phyloP scores from a whole-genome alignment of 441 rosid genomes.

The Croton laevigatus region DNA sequence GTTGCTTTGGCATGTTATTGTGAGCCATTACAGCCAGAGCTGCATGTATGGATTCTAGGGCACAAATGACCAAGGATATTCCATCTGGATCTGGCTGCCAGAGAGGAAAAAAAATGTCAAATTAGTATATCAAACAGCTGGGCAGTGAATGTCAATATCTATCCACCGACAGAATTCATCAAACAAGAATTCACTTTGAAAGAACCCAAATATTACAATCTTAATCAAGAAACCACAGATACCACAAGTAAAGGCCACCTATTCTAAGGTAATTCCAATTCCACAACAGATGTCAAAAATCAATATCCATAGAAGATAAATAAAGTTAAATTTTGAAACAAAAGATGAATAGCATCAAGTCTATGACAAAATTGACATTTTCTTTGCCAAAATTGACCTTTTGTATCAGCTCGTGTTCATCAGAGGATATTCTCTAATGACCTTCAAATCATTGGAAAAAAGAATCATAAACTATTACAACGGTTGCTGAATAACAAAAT shows the following conservation, averaged over 20 bases:
- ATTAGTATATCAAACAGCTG: slow-evolving; percentile 6
- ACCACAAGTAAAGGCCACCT: background rate
- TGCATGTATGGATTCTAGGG: slow-evolving; percentile 95
- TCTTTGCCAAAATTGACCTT: slow-evolving; percentile 1
- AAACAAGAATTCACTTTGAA: background rate
- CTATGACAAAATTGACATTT: slow-evolving; percentile 3
- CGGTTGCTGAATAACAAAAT: background rate
- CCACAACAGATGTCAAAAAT: background rate
- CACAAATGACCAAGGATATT: slow-evolving; percentile 60
- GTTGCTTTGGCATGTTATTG: slow-evolving; percentile 92
- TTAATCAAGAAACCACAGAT: background rate
- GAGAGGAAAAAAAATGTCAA: slow-evolving; percentile 10
- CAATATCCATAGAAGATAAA: background rate
- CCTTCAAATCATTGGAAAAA: background rate
- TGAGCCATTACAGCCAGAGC: slow-evolving; percentile 88
- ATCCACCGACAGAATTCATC: background rate
- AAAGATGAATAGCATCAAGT: background rate
- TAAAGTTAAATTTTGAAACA: background rate
- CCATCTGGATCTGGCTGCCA: slow-evolving; percentile 83
- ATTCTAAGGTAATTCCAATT: background rate
- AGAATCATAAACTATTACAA: background rate
- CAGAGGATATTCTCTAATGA: background rate
- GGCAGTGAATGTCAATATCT: slow-evolving; percentile 6
- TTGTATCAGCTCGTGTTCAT: background rate
- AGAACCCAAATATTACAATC: background rate